Evolutionary conservation across 2,329 filamentous ascomycete genomes (phyloP), one percentile per base, ranked within the genome.

Genomic region (Verticillium longisporum): DNA sequence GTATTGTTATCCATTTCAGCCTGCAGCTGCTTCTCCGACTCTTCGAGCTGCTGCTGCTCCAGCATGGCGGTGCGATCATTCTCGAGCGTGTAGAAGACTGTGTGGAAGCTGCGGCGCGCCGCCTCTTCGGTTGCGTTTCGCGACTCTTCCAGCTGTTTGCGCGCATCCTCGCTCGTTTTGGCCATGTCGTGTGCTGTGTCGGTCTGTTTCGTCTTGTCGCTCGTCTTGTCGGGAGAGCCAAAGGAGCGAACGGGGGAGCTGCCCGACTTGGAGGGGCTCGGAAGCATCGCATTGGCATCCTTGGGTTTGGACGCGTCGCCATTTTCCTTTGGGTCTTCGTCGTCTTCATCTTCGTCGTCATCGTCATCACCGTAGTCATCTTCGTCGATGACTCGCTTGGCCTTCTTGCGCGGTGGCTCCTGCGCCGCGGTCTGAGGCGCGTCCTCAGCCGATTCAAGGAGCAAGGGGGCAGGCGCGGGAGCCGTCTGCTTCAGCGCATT

Each of bases 41-140:
- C 95, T 71, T 99, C 95, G 32, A 99, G 83, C 74, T 94, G 92
- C 74, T 98, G 92, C 75, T 99, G 95, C 74, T 99, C 95, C 61
- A 98, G 77, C 95, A 99, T 98, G 57, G 95, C 95, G 68, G 94
- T 92, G 60, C 91, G 86, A 72, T 99, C 95, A 72, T 94, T 95
- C 75, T 99, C 95, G 36, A 98, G 82, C 1, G 95, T 97, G 74
- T 97, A 94, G 75, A 98, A 96, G 66, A 97, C 83, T 10, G 92
- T 96, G 71, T 97, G 89, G 74, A 97, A 98, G 75, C 90, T 95
- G 69, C 87, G 86, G 76, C 92, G 92, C 54, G 92, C 95, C 58
- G 90, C 89, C 70, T 96, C 92, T 70, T 97, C 94, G 56, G 91
- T 93, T 34, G 90, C 91, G 73, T 89, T 93, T 72, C 95, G 95